Conservation (phyloP, 768 basidiomycete genomes). For the Phanerochaete carnosa region DNA sequence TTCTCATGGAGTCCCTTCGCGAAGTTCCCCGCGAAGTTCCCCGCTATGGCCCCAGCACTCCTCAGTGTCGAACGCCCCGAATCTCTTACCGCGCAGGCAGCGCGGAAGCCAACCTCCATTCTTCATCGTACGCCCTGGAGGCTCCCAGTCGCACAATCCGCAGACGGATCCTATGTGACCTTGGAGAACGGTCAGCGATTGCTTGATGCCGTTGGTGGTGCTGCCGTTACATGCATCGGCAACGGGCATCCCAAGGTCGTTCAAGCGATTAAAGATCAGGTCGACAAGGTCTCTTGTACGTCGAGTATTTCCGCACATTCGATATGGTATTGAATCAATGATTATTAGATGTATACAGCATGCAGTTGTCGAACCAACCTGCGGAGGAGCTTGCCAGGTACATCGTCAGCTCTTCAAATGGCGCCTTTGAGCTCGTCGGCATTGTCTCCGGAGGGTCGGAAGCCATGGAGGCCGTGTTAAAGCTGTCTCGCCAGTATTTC, state of each 20-base stretch:
- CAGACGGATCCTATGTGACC: conserved; percentile 66
- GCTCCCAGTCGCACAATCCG: conserved; percentile 65
- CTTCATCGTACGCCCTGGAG: conserved; percentile 61
- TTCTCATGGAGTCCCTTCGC: neutral
- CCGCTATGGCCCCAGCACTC: conserved; percentile 12
- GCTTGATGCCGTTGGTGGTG: conserved; percentile 82
- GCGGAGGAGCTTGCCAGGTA: conserved; percentile 75
- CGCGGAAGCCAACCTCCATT: conserved; percentile 22
- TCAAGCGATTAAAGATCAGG: conserved; percentile 74
- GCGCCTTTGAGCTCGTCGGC: conserved; percentile 68
- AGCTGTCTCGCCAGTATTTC: conserved; percentile 79
- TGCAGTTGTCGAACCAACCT: conserved; percentile 78
- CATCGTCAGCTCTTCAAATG: conserved; percentile 61
- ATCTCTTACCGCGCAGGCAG: neutral
- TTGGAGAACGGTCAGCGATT: conserved; percentile 67
- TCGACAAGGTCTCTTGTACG: conserved; percentile 75
- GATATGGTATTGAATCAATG: neutral
- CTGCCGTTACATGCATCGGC: conserved; percentile 80
- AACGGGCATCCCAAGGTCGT: conserved; percentile 69
- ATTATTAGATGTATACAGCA: conserved; percentile 74
- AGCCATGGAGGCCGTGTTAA: conserved; percentile 86
- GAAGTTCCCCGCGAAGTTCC: neutral
- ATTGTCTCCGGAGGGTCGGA: conserved; percentile 85
- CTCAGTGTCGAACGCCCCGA: conserved; percentile 3
- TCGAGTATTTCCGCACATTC: conserved; percentile 7